Percentiles rank a stretch among this genome's conserved stretches.
Evolutionary conservation across 495 filamentous ascomycete genomes (phyloP).

Genomic region (Daldinia caldariorum): DNA sequence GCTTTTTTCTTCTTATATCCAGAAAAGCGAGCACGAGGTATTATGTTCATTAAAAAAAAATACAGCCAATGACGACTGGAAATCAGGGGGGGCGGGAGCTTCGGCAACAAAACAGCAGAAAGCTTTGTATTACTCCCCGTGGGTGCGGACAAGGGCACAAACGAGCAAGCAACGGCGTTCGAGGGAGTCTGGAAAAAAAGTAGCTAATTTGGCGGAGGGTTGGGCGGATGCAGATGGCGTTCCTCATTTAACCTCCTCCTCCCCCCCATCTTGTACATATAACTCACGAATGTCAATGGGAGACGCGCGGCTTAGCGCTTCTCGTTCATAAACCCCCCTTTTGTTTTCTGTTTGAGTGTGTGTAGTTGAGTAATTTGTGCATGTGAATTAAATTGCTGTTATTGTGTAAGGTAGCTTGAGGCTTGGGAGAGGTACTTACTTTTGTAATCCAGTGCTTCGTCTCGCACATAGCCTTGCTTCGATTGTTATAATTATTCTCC

Average conservation of each 20-base stretch:
- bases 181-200: slow-evolving; percentile 35
- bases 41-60: slow-evolving; percentile 15
- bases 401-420: too few species aligned
- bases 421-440: too few species aligned
- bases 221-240: not conserved
- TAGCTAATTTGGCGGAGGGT: slow-evolving; percentile 1
- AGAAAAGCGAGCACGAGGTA: not conserved
- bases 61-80: slow-evolving; percentile 28
- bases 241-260: too few species aligned
- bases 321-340: slow-evolving; percentile 9
- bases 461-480: too few species aligned
- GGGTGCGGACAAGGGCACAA: slow-evolving; percentile 1
- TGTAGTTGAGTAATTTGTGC: not conserved
- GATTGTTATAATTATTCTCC: too few species aligned
- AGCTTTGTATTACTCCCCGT: not conserved
- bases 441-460: too few species aligned
- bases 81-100: not conserved
- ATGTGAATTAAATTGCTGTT: not conserved
- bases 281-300: slow-evolving; percentile 33
- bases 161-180: slow-evolving; percentile 39
- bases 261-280: slow-evolving; percentile 44
- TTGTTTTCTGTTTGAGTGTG: not conserved
- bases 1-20: not conserved
- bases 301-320: slow-evolving; percentile 20
- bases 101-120: slow-evolving; percentile 5